These are phyloP conservation scores for Kluyveromyces siamensis DNA, from an alignment of 805 yeast species.

Conservation along the genomic window DNA sequence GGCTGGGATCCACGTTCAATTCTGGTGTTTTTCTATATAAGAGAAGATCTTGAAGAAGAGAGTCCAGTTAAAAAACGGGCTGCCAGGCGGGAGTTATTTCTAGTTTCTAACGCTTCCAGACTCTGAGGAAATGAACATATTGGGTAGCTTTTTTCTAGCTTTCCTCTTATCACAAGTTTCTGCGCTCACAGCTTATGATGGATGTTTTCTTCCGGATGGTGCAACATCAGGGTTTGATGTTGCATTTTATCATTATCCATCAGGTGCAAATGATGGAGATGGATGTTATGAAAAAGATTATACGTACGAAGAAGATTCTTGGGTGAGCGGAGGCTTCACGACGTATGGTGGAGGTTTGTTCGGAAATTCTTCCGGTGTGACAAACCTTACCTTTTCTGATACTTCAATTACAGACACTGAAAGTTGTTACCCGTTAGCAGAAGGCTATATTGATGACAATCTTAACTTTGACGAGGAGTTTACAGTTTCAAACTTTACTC, in stretches of 20 bases:
- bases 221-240: neutral
- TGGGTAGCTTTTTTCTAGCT: neutral
- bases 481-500: constrained; percentile 11
- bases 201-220: neutral
- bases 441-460: neutral
- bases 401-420: neutral
- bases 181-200: neutral
- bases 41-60: too few relatives aligned
- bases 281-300: neutral
- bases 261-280: neutral
- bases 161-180: neutral
- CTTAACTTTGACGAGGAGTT: neutral
- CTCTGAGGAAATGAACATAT: neutral
- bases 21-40: too few relatives aligned
- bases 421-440: neutral
- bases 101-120: neutral
- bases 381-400: constrained; percentile 3
- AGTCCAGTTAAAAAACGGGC: too few relatives aligned
- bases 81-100: neutral
- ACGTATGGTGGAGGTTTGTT: constrained; percentile 5
- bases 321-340: constrained; percentile 5
- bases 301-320: neutral
- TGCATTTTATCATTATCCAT: constrained; percentile 1
- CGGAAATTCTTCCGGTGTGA: constrained; percentile 4
- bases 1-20: too few relatives aligned